Conservation (phyloP, 139 green algal species). For the Trebouxia sp. region DNA sequence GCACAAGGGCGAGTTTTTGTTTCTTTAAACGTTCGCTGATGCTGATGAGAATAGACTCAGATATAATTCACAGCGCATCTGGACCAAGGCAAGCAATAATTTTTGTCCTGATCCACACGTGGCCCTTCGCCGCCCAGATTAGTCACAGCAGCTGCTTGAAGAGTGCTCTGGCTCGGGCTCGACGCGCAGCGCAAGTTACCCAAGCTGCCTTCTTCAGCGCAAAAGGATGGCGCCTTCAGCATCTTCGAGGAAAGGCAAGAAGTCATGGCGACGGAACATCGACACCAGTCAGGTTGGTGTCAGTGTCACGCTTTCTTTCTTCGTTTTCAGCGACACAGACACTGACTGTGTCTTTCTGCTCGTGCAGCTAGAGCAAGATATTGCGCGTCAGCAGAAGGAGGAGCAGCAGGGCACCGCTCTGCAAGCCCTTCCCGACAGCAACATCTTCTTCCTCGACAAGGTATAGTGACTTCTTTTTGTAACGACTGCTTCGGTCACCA, state of each 20-base stretch:
- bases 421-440: conserved; percentile 58
- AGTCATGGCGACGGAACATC: conserved; percentile 67
- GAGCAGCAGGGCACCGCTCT: conserved; percentile 53
- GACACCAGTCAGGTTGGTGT: conserved; percentile 43
- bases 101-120: not conserved
- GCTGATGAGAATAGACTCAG: too few relatives aligned
- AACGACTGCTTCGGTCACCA: too few relatives aligned
- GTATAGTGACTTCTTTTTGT: conserved; percentile 40
- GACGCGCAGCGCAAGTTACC: too few relatives aligned
- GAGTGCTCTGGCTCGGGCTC: too few relatives aligned
- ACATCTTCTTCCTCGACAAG: conserved; percentile 83
- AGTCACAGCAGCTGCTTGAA: too few relatives aligned
- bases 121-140: not conserved
- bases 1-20: too few relatives aligned
- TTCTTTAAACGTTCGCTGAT: too few relatives aligned
- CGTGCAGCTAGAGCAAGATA: conserved; percentile 58
- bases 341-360: not conserved
- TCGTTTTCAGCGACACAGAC: too few relatives aligned
- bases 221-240: not conserved
- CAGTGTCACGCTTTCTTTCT: not conserved
- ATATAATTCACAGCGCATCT: too few relatives aligned
- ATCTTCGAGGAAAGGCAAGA: conserved; percentile 58
- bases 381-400: conserved; percentile 57
- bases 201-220: too few relatives aligned
- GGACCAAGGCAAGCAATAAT: too few relatives aligned